phyloP scores from a whole-genome alignment of 495 filamentous ascomycete genomes.

The Aspergillus campestris region DNA sequence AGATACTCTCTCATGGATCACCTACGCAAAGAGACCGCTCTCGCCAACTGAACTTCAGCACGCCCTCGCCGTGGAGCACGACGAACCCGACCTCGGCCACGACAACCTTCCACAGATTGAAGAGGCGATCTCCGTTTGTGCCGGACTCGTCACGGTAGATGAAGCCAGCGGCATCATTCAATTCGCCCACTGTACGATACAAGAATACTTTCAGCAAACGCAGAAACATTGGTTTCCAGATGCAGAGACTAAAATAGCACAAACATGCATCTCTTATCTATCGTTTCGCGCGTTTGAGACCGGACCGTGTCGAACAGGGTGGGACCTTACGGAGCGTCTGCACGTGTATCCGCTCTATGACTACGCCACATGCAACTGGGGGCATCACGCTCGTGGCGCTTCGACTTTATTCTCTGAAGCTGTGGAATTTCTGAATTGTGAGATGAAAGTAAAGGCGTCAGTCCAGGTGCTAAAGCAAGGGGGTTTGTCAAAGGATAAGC shows the following conservation, averaged over 20 bases:
- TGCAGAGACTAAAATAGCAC: neutral
- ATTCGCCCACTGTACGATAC: slow-evolving; percentile 43
- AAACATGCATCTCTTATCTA: no score
- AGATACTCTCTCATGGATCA: slow-evolving; percentile 26
- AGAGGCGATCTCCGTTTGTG: slow-evolving; percentile 1
- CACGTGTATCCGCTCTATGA: no score
- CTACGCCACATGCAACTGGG: no score
- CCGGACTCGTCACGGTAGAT: slow-evolving; percentile 2
- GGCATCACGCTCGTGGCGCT: no score
- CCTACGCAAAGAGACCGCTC: slow-evolving; percentile 30
- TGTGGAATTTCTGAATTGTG: no score
- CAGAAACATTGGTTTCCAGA: slow-evolving; percentile 3
- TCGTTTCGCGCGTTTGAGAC: no score
- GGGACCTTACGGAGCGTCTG: no score
- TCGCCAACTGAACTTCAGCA: slow-evolving; percentile 35
- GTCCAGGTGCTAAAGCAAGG: no score
- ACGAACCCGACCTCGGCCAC: neutral
- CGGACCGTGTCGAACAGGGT: no score
- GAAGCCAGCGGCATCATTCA: slow-evolving; percentile 33
- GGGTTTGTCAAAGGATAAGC: no score
- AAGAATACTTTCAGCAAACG: slow-evolving; percentile 39
- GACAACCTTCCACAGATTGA: slow-evolving; percentile 4
- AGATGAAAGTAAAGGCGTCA: no score
- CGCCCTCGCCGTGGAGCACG: slow-evolving; percentile 36
- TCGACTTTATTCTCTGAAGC: no score